Evolutionary conservation across 2,329 filamentous ascomycete species (phyloP), one percentile per base, ranked within the genome.

Genomic region (Aureobasidium musti): DNA sequence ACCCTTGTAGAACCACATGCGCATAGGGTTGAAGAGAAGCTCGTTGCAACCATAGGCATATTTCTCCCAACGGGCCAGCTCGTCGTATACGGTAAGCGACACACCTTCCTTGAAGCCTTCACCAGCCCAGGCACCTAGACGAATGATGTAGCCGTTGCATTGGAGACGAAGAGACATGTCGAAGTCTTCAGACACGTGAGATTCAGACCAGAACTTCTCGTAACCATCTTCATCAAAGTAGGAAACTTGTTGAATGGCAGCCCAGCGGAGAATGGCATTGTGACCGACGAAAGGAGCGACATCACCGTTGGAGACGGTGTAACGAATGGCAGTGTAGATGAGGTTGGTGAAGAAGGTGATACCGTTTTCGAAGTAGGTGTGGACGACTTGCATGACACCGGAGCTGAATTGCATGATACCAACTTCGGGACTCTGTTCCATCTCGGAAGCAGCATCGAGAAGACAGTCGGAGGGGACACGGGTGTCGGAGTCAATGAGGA

Each of bases 301-400:
- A 63, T 92, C 90, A 5, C 90, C 90, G 60, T 86, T 88, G 7
- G 86, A 85, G 33, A 91, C 88, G 23, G 87, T 85, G 72, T 88
- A 92, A 30, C 84, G 82, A 72, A 92, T 92, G 39, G 88, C 85
- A 0, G 86, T 88, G 79, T 92, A 93, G 71, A 92, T 86, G 61
- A 92, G 83, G 73, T 92, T 88, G 49, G 90, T 92, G 78, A 92
- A 92, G 79, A 89, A 92, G 1, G 89, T 90, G 72, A 91, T 89
- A 50, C 86, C 88, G 70, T 88, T 89, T 77, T 93, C 90, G 71
- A 92, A 92, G 77, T 87, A 90, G 63, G 84, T 87, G 71, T 86
- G 80, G 1, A 87, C 85, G 11, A 92, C 88, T 70, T 92, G 87
- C 89, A 92, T 92, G 68, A 92, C 89, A 30, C 89, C 88, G 6